Base-by-base conservation (phyloP, 192 early-diverging fungal species). In the Chytriomyces hyalinus region DNA sequence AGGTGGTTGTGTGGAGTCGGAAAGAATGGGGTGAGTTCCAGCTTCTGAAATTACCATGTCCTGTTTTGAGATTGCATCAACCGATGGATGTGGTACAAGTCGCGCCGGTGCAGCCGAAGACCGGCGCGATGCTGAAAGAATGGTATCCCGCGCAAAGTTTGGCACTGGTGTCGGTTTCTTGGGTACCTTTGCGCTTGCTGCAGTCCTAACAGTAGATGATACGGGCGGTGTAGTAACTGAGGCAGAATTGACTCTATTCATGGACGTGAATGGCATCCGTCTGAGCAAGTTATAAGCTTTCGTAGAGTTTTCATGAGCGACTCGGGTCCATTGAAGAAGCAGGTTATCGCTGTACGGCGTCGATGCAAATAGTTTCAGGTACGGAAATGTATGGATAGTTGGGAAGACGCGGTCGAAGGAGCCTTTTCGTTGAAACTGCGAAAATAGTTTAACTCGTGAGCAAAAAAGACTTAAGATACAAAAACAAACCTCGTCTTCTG, bases 341-440 rank as follows among this genome's bases (percentile, higher is more conserved):
- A 87, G 74, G 6, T 76, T 68, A 65, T 84, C 83, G 51, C 63
- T 53, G 66, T 85, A 83, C 26, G 73, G 61, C 71, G 63, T 24
- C 17, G 72, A 64, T 6, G 46, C 26, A 49, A 82, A 68, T 36
- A 80, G 63, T 46, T 59, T 70, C n/a, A 62, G 61, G 48, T 83
- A 78, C 0, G 36, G n/a, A 17, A 51, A 26, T 4, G 49, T 60
- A n/a, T 77, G 57, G 15, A 59, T 26, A 49, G 46, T 44, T 24
- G 86, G 86, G 69, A 82, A 80, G 15, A 84, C 61, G n/a, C 86
- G 61, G 43, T 81, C 82, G 74, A 87, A 87, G 17, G 69, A 53
- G 4, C 86, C 86, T 15, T 65, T 49, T 8, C 86, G 71, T 28
- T 53, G 44, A 68, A 69, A 59, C 84, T 71, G 20, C 22, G 3